A percentile compares a stretch with the other conserved stretches of the same genome.
These are phyloP conservation scores for Raddia distichophylla DNA, from an alignment of 176 grass and related monocot genomes.

Conservation along the genomic window DNA sequence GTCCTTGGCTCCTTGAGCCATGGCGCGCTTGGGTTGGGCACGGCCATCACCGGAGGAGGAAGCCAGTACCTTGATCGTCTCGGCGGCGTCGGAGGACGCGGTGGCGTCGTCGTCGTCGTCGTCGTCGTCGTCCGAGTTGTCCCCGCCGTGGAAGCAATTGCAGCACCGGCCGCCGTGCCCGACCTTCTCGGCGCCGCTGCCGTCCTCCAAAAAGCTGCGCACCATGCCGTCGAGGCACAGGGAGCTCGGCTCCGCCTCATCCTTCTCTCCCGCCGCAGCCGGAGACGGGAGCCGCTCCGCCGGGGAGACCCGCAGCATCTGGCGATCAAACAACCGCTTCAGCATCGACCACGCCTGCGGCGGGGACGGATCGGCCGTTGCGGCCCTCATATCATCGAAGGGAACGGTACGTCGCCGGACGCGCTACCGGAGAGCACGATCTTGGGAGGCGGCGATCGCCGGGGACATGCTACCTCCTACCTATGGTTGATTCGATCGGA, in stretches of 20 bases:
- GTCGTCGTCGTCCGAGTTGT: slow-evolving; percentile 44
- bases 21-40: neutral
- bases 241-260: slow-evolving; percentile 63
- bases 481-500: slow-evolving; percentile 42
- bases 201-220: slow-evolving; percentile 80
- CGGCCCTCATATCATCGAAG: slow-evolving; percentile 53
- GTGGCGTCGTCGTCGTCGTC: slow-evolving; percentile 28
- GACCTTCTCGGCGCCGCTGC: slow-evolving; percentile 39
- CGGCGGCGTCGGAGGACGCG: slow-evolving; percentile 49
- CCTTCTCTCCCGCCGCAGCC: slow-evolving; percentile 8
- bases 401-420: neutral
- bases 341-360: slow-evolving; percentile 61
- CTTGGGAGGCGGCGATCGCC: slow-evolving; percentile 26
- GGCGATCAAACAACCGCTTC: slow-evolving; percentile 81
- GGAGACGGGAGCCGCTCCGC: slow-evolving; percentile 52
- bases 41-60: neutral
- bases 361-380: slow-evolving; percentile 46
- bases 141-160: slow-evolving; percentile 69
- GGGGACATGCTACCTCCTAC: slow-evolving; percentile 1
- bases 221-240: slow-evolving; percentile 86
- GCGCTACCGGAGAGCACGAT: slow-evolving; percentile 14
- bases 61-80: slow-evolving; percentile 70
- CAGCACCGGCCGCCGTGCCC: slow-evolving; percentile 48
- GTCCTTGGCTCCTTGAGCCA: neutral
- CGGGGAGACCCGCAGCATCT: slow-evolving; percentile 64